Conservation (phyloP, 164 flowering plant species). For the Stephania yunnanensis region DNA sequence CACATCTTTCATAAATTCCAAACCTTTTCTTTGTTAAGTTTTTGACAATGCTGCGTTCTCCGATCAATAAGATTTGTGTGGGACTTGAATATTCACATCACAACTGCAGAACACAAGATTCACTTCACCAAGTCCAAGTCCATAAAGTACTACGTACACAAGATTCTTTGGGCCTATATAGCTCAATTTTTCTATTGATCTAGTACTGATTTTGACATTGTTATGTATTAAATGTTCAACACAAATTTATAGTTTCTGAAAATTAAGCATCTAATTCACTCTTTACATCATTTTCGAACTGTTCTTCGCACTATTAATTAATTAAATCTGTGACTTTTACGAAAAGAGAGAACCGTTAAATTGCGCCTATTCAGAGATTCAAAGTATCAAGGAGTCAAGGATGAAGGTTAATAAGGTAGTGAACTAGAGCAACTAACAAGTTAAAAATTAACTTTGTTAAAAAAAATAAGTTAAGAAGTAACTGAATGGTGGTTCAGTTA, state of each 20-base stretch:
- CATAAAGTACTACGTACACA: neutral
- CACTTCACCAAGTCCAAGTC: neutral
- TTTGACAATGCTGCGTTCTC: neutral
- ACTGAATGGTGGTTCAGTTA: no score
- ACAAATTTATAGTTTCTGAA: neutral
- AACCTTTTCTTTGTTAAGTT: neutral
- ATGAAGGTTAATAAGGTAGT: no score
- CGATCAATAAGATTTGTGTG: neutral
- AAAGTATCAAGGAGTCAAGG: no score
- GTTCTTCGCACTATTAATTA: neutral
- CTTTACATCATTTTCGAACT: neutral
- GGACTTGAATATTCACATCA: neutral
- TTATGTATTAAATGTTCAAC: neutral
- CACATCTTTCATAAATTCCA: neutral
- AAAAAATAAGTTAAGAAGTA: no score
- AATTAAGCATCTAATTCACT: neutral
- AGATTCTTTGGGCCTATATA: neutral
- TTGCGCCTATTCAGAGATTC: no score
- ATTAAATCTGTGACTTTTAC: no score
- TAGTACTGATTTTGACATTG: neutral
- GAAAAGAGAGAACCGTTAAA: no score
- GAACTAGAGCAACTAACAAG: no score
- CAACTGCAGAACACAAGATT: neutral
- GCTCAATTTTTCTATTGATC: neutral
- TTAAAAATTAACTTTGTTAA: no score